Evolutionary conservation across 1,139 yeast species (phyloP).

Genomic region (Sugiyamaella neomexicana): DNA sequence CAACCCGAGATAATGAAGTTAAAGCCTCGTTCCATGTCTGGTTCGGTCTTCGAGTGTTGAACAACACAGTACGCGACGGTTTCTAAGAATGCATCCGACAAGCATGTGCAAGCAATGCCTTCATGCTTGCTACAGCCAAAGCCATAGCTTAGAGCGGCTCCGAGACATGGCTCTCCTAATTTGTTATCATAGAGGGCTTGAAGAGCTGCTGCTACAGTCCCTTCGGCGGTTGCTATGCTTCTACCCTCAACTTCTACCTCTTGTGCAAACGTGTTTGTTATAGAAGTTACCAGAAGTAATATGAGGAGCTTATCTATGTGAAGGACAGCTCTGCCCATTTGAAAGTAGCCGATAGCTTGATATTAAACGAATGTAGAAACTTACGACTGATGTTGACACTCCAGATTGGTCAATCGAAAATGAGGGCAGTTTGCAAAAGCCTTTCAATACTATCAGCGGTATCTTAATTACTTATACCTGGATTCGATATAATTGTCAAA

Average conservation of each 20-base stretch:
- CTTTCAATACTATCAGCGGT: background rate
- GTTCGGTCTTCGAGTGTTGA: slow-evolving; percentile 5
- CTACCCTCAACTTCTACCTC: background rate
- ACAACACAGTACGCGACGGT: slow-evolving; percentile 11
- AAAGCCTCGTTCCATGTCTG: slow-evolving; percentile 2
- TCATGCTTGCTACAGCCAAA: slow-evolving; percentile 9
- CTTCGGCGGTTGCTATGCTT: background rate
- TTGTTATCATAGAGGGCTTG: slow-evolving; percentile 1
- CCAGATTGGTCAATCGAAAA: background rate
- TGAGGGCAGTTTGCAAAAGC: background rate
- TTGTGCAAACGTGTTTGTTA: background rate
- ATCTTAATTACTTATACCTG: slow-evolving; percentile 7
- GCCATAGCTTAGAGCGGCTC: slow-evolving; percentile 9
- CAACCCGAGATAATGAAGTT: slow-evolving; percentile 5
- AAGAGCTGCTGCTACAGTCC: background rate
- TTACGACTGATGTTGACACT: background rate
- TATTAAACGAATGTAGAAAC: background rate
- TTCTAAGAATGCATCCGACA: slow-evolving; percentile 5
- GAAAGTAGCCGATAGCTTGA: background rate
- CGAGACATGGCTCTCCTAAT: slow-evolving; percentile 13
- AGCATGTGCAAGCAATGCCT: slow-evolving; percentile 8
- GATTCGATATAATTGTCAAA: background rate
- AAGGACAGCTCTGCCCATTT: background rate
- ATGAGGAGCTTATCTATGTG: background rate
- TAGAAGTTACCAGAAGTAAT: background rate